phyloP scores from a whole-genome alignment of 768 basidiomycete genomes.

The Kwoniella sp. region DNA sequence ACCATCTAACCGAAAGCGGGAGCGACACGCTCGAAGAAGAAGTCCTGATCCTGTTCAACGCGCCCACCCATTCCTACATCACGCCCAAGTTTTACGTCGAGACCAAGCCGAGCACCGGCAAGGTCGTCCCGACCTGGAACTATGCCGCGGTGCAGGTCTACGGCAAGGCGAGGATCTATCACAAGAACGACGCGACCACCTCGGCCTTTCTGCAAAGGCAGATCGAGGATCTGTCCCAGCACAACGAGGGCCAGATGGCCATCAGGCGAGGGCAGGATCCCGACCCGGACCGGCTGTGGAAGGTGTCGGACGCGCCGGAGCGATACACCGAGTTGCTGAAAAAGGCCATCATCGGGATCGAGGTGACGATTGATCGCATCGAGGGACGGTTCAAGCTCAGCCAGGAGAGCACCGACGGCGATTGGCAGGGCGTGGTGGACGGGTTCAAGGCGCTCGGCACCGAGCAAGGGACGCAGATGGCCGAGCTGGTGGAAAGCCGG shows the following conservation, averaged over 20 bases:
- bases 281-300: slow-evolving; percentile 25
- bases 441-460: slow-evolving; percentile 38
- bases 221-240: slow-evolving; percentile 33
- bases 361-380: slow-evolving; percentile 41
- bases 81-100: slow-evolving; percentile 45
- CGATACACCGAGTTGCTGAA: slow-evolving; percentile 43
- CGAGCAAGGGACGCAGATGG: slow-evolving; percentile 31
- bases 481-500: slow-evolving; percentile 14
- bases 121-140: slow-evolving; percentile 50
- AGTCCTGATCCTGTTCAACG: slow-evolving; percentile 47
- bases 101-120: slow-evolving; percentile 46
- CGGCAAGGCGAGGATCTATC: slow-evolving; percentile 35
- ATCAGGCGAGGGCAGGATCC: neutral
- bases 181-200: slow-evolving; percentile 13
- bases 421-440: slow-evolving; percentile 45
- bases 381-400: slow-evolving; percentile 48
- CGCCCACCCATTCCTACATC: slow-evolving; percentile 44
- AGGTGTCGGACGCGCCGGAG: slow-evolving; percentile 42
- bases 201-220: slow-evolving; percentile 37
- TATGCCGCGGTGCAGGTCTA: slow-evolving; percentile 49
- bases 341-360: slow-evolving; percentile 46
- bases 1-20: slow-evolving; percentile 2
- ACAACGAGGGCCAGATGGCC: slow-evolving; percentile 9
- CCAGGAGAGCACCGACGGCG: slow-evolving; percentile 40
- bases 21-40: slow-evolving; percentile 27